phyloP scores from a whole-genome alignment of 2,329 filamentous ascomycete genomes.

The Fusarium redolens region DNA sequence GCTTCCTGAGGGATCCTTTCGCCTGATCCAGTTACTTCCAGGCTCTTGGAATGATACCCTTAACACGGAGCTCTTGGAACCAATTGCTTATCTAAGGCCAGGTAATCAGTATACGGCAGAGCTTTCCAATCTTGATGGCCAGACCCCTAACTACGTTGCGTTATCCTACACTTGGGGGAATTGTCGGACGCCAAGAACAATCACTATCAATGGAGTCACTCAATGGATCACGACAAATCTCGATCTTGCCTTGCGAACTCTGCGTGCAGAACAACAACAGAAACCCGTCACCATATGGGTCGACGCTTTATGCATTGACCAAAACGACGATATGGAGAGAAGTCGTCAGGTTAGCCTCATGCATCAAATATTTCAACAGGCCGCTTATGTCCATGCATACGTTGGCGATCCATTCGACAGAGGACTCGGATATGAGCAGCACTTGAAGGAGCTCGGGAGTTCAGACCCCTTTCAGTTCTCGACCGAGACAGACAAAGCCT shows the following conservation, averaged over 20 bases:
- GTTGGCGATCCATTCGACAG: not conserved
- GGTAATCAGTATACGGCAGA: not conserved
- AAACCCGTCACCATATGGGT: conserved; percentile 37
- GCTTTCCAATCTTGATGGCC: not conserved
- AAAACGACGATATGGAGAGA: conserved; percentile 39
- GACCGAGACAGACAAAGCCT: not conserved
- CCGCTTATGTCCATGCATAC: conserved; percentile 31
- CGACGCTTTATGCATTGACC: conserved; percentile 45
- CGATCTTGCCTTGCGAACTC: conserved; percentile 42
- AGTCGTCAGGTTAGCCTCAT: conserved; percentile 40
- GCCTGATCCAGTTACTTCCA: not conserved
- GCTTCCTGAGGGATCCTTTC: not conserved
- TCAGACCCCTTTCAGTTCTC: conserved; percentile 18
- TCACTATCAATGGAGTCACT: conserved; percentile 36
- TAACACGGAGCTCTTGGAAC: not conserved
- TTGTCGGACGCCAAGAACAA: conserved; percentile 20
- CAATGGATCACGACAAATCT: conserved; percentile 44
- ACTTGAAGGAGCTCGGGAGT: not conserved
- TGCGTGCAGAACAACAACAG: conserved; percentile 24
- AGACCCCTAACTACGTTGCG: conserved; percentile 31
- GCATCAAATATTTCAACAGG: conserved; percentile 38
- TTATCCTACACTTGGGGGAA: conserved; percentile 48
- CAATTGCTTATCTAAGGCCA: not conserved
- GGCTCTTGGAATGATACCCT: not conserved
- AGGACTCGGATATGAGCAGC: not conserved